phyloP scores from a whole-genome alignment of 495 filamentous ascomycete species.

The Penicillium alfredii region DNA sequence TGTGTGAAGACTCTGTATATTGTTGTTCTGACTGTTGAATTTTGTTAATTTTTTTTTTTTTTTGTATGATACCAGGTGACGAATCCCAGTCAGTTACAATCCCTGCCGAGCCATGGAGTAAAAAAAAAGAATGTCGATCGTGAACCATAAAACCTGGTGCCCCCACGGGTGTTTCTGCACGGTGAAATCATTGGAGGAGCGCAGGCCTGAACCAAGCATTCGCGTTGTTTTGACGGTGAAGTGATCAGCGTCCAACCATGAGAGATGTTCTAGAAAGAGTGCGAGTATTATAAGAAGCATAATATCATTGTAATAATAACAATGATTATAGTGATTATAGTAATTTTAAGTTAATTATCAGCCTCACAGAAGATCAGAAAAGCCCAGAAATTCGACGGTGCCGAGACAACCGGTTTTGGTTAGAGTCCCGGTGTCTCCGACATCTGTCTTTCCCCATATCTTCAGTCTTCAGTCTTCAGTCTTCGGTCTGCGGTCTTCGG shows the following conservation, averaged over 20 bases:
- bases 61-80: slow-evolving; percentile 11
- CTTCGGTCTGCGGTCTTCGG: no score
- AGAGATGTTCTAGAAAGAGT: no score
- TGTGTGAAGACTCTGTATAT: no score
- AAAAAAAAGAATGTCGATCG: slow-evolving; percentile 18
- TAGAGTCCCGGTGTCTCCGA: slow-evolving; percentile 18
- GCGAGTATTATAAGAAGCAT: no score
- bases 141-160: slow-evolving; percentile 6
- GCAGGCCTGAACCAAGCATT: neutral
- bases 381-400: no score
- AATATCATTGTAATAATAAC: no score
- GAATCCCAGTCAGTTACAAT: slow-evolving; percentile 5
- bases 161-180: slow-evolving; percentile 10
- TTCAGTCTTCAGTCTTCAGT: no score
- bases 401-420: slow-evolving; percentile 15
- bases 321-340: no score
- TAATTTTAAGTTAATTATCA: no score
- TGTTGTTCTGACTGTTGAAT: no score
- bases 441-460: slow-evolving; percentile 15
- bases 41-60: no score
- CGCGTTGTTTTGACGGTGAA: neutral
- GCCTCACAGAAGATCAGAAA: slow-evolving; percentile 1
- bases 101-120: slow-evolving; percentile 3
- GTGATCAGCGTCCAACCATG: no score
- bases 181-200: slow-evolving; percentile 16